Conservation (phyloP, 257 asterid species). For the Euphrasia confusa region DNA sequence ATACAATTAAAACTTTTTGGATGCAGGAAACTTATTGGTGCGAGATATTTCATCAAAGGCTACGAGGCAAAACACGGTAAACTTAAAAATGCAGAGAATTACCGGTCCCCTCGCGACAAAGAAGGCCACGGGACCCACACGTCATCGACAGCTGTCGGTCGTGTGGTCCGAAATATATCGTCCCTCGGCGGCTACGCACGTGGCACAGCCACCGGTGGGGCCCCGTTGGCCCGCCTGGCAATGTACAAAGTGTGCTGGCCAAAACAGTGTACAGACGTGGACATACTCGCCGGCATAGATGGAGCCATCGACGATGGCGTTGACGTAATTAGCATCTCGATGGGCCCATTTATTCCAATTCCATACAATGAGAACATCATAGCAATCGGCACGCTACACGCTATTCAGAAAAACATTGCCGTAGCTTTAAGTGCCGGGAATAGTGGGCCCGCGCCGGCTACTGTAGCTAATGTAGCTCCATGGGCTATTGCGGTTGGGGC, state of each 20-base stretch:
- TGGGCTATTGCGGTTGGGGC: no score
- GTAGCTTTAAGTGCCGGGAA: constrained; percentile 33
- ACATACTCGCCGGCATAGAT: constrained; percentile 37
- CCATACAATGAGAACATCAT: constrained; percentile 16
- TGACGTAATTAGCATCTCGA: constrained; percentile 30
- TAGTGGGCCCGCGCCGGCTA: constrained; percentile 23
- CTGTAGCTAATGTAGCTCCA: no score
- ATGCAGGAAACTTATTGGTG: constrained; percentile 89
- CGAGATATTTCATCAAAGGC: constrained; percentile 73
- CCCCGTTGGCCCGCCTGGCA: constrained; percentile 39
- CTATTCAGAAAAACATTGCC: constrained; percentile 21
- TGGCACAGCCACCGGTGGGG: constrained; percentile 55
- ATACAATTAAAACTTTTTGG: no score
- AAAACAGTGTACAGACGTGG: constrained; percentile 19
- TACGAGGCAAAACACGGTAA: constrained; percentile 58
- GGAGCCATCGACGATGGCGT: constrained; percentile 40
- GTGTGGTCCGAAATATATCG: constrained; percentile 29
- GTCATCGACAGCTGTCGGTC: constrained; percentile 47
- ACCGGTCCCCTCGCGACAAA: constrained; percentile 72
- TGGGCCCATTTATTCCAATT: neutral
- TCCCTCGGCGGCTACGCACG: constrained; percentile 46
- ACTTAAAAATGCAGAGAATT: constrained; percentile 54
- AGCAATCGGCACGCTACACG: constrained; percentile 30
- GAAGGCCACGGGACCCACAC: constrained; percentile 92
- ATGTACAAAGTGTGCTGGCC: constrained; percentile 55